A percentile compares a stretch with the other conserved stretches of the same genome.
Evolutionary conservation across 164 flowering plant genomes (phyloP).

Genomic region (Aristolochia fimbriata): DNA sequence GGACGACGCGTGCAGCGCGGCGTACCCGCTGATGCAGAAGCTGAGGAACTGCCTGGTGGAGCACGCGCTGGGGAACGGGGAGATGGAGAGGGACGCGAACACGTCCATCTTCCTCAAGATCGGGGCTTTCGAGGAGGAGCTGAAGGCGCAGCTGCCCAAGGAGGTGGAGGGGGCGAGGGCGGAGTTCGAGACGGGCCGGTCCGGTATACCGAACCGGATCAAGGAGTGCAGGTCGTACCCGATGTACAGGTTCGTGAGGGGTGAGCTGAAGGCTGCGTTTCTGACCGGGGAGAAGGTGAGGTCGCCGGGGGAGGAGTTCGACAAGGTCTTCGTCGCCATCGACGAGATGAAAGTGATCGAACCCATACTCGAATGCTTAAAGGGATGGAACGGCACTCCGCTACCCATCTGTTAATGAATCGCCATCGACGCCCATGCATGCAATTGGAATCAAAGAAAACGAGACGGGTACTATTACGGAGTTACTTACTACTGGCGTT

Average conservation of each 20-base stretch:
- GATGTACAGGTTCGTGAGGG: conserved; percentile 47
- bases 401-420: conserved; percentile 33
- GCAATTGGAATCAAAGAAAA: too few relatives aligned
- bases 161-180: conserved; percentile 32
- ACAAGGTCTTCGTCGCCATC: conserved; percentile 43
- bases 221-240: conserved; percentile 56
- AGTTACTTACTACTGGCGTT: too few relatives aligned
- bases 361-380: conserved; percentile 39
- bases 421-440: too few relatives aligned
- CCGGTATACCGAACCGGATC: conserved; percentile 30
- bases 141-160: conserved; percentile 41
- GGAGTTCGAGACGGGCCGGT: conserved; percentile 23
- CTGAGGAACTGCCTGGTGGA: conserved; percentile 46
- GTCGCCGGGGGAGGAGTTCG: conserved; percentile 52
- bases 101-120: conserved; percentile 45
- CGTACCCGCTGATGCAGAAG: conserved; percentile 48
- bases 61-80: conserved; percentile 32
- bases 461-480: too few relatives aligned
- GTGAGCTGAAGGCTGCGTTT: conserved; percentile 26
- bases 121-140: conserved; percentile 42
- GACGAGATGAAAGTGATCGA: conserved; percentile 44
- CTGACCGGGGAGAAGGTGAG: conserved; percentile 40
- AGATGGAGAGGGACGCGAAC: conserved; percentile 23
- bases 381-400: conserved; percentile 53
- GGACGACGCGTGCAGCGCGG: conserved; percentile 50